phyloP scores from a whole-genome alignment of 1,139 yeast species.

The Suhomyces taliae region DNA sequence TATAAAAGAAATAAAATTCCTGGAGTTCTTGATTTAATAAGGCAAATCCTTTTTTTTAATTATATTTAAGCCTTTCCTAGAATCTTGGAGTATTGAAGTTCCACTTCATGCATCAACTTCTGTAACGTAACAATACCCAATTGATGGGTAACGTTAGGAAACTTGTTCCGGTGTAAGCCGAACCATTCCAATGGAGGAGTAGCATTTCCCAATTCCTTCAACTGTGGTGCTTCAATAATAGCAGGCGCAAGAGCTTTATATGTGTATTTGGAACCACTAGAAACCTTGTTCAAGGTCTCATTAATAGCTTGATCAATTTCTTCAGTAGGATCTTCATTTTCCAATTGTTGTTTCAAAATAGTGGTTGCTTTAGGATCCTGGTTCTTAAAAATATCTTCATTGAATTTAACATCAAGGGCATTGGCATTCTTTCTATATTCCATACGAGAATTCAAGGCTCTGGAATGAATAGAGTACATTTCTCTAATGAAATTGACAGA shows the following conservation, averaged over 20 bases:
- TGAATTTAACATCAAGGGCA: slow-evolving; percentile 12
- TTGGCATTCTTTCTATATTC: slow-evolving; percentile 23
- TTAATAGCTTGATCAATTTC: slow-evolving; percentile 51
- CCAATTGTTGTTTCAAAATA: slow-evolving; percentile 16
- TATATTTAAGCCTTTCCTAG: slow-evolving; percentile 37
- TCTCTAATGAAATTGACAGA: slow-evolving; percentile 88
- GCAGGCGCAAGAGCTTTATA: slow-evolving; percentile 76
- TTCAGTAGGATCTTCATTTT: slow-evolving; percentile 35
- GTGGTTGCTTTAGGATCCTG: slow-evolving; percentile 11
- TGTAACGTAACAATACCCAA: slow-evolving; percentile 72
- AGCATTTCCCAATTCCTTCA: slow-evolving; percentile 90
- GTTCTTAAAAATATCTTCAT: slow-evolving; percentile 18
- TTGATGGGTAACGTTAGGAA: slow-evolving; percentile 87
- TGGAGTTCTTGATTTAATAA: not conserved
- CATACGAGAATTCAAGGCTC: slow-evolving; percentile 41
- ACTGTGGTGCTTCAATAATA: slow-evolving; percentile 81
- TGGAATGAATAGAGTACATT: slow-evolving; percentile 68
- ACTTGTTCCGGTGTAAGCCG: slow-evolving; percentile 81
- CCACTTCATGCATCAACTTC: slow-evolving; percentile 64
- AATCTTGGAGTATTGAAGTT: slow-evolving; percentile 48
- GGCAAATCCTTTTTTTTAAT: not conserved
- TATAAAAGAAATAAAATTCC: too few relatives aligned
- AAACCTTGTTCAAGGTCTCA: slow-evolving; percentile 63
- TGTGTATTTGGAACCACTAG: slow-evolving; percentile 53
- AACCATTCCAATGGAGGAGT: slow-evolving; percentile 99